Evolutionary conservation across 1,139 yeast species (phyloP).

Genomic region (Diutina ranongensis): DNA sequence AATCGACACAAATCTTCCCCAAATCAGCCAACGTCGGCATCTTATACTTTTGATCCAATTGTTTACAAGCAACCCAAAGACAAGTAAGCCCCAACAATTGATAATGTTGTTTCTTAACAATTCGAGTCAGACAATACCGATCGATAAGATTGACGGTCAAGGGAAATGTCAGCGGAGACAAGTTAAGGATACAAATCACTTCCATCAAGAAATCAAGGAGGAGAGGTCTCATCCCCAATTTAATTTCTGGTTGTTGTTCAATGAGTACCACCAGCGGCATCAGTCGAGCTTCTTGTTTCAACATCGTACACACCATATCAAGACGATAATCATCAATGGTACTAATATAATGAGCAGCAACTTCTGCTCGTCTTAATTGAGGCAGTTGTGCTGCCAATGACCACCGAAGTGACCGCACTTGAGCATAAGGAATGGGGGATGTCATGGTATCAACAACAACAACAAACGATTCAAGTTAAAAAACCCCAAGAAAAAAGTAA

Average conservation of each 20-base stretch:
- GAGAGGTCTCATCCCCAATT: slow-evolving; percentile 37
- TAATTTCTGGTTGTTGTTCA: slow-evolving; percentile 42
- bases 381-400: background rate
- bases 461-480: background rate
- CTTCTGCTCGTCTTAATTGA: slow-evolving; percentile 10
- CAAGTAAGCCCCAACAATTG: slow-evolving; percentile 62
- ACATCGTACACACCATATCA: slow-evolving; percentile 29
- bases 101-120: slow-evolving; percentile 45
- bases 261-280: slow-evolving; percentile 29
- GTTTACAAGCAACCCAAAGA: slow-evolving; percentile 66
- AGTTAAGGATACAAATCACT: slow-evolving; percentile 35
- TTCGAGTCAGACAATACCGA: slow-evolving; percentile 37
- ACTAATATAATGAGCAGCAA: slow-evolving; percentile 25
- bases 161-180: slow-evolving; percentile 42
- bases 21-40: slow-evolving; percentile 48
- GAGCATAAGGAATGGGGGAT: background rate
- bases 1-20: slow-evolving; percentile 51
- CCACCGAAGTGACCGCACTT: background rate
- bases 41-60: slow-evolving; percentile 55
- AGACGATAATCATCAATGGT: slow-evolving; percentile 29
- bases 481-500: too few relatives aligned
- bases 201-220: slow-evolving; percentile 44
- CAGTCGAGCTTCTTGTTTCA: slow-evolving; percentile 22
- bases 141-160: slow-evolving; percentile 43
- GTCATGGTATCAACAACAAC: background rate